These are phyloP conservation scores for Elsinoe necatrix DNA, from an alignment of 2,329 filamentous ascomycete genomes.

Conservation along the genomic window DNA sequence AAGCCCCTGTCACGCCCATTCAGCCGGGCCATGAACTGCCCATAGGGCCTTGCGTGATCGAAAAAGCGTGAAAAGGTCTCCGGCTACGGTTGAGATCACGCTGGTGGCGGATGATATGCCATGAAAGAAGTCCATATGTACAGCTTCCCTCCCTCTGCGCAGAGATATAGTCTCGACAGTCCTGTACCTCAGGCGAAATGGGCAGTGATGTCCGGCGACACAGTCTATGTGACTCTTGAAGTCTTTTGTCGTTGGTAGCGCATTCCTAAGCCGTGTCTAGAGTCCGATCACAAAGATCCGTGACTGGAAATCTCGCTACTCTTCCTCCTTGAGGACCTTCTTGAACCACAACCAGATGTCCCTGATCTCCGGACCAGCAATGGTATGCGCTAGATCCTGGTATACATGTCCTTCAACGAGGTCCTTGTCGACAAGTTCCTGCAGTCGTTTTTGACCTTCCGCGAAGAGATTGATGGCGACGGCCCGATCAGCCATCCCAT, in stretches of 20 bases:
- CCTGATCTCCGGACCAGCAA: constrained; percentile 10
- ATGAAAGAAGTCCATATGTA: neutral
- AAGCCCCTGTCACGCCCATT: neutral
- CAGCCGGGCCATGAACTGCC: neutral
- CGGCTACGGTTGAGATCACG: neutral
- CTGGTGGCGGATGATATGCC: neutral
- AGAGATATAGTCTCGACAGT: neutral
- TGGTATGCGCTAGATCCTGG: constrained; percentile 8
- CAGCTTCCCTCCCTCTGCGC: neutral
- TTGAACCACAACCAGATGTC: constrained; percentile 13
- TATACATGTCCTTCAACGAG: constrained; percentile 4
- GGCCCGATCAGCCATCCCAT: constrained; percentile 8
- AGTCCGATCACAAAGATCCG: neutral
- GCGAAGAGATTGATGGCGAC: constrained; percentile 6
- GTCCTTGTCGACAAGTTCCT: constrained; percentile 10
- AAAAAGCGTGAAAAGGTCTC: neutral
- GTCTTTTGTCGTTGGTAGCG: neutral
- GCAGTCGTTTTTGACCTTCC: neutral
- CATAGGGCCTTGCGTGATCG: neutral
- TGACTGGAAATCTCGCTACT: neutral
- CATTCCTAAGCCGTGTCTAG: neutral
- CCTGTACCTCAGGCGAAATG: neutral
- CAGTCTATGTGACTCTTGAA: neutral
- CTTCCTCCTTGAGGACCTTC: constrained; percentile 3
- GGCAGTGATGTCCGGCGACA: neutral